Evolutionary conservation across 1,284 basidiomycete species (phyloP).

Genomic region (Papiliotrema fonsecae): DNA sequence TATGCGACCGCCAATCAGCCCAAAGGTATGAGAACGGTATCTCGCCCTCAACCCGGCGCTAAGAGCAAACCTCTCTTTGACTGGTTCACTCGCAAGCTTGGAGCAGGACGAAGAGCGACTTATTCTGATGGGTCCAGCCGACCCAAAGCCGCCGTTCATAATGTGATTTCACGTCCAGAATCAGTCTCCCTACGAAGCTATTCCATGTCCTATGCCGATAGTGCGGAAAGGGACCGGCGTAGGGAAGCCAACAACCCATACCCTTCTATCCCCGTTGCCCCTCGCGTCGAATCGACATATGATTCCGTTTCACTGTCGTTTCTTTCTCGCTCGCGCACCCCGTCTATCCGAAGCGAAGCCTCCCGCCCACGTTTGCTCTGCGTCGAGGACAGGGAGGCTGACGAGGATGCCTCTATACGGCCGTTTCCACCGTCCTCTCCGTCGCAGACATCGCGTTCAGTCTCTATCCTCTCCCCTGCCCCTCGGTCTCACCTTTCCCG

Average conservation of each 20-base stretch:
- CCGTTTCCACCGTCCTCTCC: slow-evolving; percentile 79
- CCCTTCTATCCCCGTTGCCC: slow-evolving; percentile 37
- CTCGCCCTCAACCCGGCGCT: slow-evolving; percentile 1
- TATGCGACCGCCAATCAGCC: slow-evolving; percentile 25
- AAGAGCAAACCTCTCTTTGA: slow-evolving; percentile 72
- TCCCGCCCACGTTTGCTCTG: slow-evolving; percentile 16
- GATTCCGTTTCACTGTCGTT: slow-evolving; percentile 23
- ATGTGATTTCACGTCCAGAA: slow-evolving; percentile 18
- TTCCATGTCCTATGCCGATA: slow-evolving; percentile 16
- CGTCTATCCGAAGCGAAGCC: slow-evolving; percentile 18
- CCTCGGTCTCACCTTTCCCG: slow-evolving; percentile 3
- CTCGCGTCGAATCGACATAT: slow-evolving; percentile 23
- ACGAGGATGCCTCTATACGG: slow-evolving; percentile 82
- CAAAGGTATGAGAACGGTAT: neutral
- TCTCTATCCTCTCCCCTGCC: neutral
- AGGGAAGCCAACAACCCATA: slow-evolving; percentile 44
- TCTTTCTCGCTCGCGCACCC: slow-evolving; percentile 26
- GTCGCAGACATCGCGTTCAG: slow-evolving; percentile 39
- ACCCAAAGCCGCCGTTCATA: too few species aligned
- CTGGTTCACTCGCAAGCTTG: slow-evolving; percentile 82
- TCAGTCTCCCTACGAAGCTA: slow-evolving; percentile 41
- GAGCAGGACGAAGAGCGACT: slow-evolving; percentile 24
- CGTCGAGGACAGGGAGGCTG: slow-evolving; percentile 51
- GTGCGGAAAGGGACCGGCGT: slow-evolving; percentile 18
- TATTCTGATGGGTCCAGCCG: slow-evolving; percentile 7